Evolutionary conservation across 257 asterid species (phyloP).

Genomic region (Cynanchum wilfordii): DNA sequence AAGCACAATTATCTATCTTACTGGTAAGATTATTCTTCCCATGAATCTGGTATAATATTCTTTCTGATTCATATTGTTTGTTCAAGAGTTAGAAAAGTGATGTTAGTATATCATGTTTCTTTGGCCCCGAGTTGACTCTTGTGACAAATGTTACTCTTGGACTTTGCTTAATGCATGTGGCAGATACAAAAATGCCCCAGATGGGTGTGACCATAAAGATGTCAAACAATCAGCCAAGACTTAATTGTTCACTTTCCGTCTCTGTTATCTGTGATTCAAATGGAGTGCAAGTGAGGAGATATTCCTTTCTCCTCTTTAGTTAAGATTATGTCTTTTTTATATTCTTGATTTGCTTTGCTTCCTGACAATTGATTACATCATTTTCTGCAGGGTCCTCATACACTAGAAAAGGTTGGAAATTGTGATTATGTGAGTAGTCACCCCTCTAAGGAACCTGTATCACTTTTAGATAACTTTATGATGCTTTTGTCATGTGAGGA

Average conservation of each 20-base stretch:
- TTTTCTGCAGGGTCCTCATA: slow-evolving; percentile 57
- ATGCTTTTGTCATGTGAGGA: neutral
- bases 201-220: slow-evolving; percentile 64
- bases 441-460: neutral
- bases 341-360: slow-evolving; percentile 16
- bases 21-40: slow-evolving; percentile 44
- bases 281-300: slow-evolving; percentile 60
- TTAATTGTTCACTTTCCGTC: slow-evolving; percentile 79
- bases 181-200: slow-evolving; percentile 67
- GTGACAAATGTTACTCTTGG: slow-evolving; percentile 16
- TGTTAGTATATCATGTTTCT: neutral
- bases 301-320: slow-evolving; percentile 6
- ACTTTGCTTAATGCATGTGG: slow-evolving; percentile 26
- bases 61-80: neutral
- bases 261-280: slow-evolving; percentile 67
- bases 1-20: slow-evolving; percentile 45
- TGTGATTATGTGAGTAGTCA: slow-evolving; percentile 72
- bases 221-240: slow-evolving; percentile 43
- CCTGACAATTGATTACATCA: slow-evolving; percentile 11
- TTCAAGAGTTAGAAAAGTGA: slow-evolving; percentile 5
- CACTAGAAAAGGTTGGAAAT: slow-evolving; percentile 49
- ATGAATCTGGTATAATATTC: slow-evolving; percentile 2
- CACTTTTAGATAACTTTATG: neutral
- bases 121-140: slow-evolving; percentile 4
- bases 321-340: slow-evolving; percentile 1